These are phyloP conservation scores for Plasmodium inui DNA, from an alignment of 169 alveolate genomes.

Conservation along the genomic window DNA sequence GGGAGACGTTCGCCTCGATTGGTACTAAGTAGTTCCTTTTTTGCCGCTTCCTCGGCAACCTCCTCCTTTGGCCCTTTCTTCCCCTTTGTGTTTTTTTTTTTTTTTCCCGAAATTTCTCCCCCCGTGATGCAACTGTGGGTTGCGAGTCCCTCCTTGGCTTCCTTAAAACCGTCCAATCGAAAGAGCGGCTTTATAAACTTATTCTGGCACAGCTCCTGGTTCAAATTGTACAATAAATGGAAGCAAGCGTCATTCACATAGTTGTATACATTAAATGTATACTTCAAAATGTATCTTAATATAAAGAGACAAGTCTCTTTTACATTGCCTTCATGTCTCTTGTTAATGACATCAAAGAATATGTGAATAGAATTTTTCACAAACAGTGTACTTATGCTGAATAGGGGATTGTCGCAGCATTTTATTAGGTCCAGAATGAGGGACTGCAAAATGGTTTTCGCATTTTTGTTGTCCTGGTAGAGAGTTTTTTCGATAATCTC, in stretches of 20 bases:
- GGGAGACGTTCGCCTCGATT: neutral
- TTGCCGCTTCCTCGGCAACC: neutral
- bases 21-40: neutral
- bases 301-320: constrained; percentile 43
- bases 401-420: constrained; percentile 72
- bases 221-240: constrained; percentile 44
- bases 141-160: neutral
- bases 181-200: constrained; percentile 54
- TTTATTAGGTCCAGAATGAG: constrained; percentile 48
- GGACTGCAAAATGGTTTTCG: constrained; percentile 21
- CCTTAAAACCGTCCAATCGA: neutral
- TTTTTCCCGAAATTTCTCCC: neutral
- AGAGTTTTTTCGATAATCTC: constrained; percentile 56
- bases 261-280: constrained; percentile 52
- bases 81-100: constrained; percentile 4
- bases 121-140: neutral
- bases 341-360: constrained; percentile 38
- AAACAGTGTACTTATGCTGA: constrained; percentile 53
- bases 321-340: constrained; percentile 46
- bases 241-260: constrained; percentile 40
- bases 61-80: neutral
- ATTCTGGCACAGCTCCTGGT: constrained; percentile 5
- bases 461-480: constrained; percentile 60
- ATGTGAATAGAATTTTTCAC: constrained; percentile 45
- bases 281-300: constrained; percentile 49